Conservation (phyloP, 2,329 filamentous ascomycete species). For the Gnomoniopsis sp. region DNA sequence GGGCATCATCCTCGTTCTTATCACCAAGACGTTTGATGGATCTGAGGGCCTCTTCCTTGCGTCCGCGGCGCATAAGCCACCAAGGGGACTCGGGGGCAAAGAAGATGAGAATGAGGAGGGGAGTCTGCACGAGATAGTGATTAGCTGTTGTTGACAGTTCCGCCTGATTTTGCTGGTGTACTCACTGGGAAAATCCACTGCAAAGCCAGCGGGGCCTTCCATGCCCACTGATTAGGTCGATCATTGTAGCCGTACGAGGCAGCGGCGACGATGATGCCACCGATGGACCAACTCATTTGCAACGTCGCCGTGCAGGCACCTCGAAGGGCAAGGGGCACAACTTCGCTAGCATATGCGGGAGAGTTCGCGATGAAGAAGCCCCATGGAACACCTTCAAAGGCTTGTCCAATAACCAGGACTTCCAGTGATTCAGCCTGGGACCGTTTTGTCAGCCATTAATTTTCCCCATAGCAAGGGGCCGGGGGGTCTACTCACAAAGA, state of each 20-base stretch:
- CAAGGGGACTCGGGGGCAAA: constrained; percentile 52
- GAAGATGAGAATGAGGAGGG: constrained; percentile 46
- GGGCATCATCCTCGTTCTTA: constrained; percentile 31
- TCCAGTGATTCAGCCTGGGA: constrained; percentile 33
- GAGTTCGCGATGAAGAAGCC: constrained; percentile 65
- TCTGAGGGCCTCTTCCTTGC: constrained; percentile 39
- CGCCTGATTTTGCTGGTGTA: background rate
- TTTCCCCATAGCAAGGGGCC: background rate
- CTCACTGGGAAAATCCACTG: constrained; percentile 54
- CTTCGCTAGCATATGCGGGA: constrained; percentile 60
- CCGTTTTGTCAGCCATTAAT: background rate
- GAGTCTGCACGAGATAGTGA: constrained; percentile 27
- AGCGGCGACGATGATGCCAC: constrained; percentile 56
- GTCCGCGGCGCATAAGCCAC: constrained; percentile 53
- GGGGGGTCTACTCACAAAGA: constrained; percentile 28
- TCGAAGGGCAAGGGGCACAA: constrained; percentile 56
- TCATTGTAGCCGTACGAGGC: constrained; percentile 53
- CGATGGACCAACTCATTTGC: constrained; percentile 66
- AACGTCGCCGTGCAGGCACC: constrained; percentile 58
- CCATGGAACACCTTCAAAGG: constrained; percentile 62
- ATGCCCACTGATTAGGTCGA: constrained; percentile 29
- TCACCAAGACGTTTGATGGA: constrained; percentile 48
- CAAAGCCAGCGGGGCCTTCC: constrained; percentile 50
- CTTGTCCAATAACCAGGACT: constrained; percentile 49
- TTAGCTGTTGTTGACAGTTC: background rate